A percentile compares a stretch with the other conserved stretches of the same genome.
Evolutionary conservation across 139 green algal species (phyloP).

Genomic region (Chlamydomonas incerta): DNA sequence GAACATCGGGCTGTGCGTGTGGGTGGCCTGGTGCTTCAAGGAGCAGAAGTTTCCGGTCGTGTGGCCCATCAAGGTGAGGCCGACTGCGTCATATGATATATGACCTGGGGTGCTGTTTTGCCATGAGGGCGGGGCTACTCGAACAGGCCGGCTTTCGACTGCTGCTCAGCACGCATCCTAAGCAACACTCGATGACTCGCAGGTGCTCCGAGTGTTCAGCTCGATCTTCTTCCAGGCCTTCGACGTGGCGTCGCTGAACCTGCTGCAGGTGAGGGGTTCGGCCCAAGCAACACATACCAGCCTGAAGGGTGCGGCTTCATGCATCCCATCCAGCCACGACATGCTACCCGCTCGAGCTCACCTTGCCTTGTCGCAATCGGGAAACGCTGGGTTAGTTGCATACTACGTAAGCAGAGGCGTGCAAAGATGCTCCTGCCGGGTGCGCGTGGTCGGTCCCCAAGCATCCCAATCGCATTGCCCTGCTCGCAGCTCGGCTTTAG

Average conservation of each 20-base stretch:
- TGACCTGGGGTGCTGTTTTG: no score
- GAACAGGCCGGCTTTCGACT: no score
- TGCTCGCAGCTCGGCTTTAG: conserved; percentile 1
- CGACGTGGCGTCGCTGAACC: conserved; percentile 49
- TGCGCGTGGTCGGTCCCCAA: no score
- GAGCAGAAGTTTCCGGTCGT: conserved; percentile 33
- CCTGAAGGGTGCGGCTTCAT: not conserved
- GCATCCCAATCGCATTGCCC: no score
- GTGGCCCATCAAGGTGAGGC: conserved; percentile 26
- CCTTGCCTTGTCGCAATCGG: not conserved
- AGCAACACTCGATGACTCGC: not conserved
- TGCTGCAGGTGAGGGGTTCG: conserved; percentile 34
- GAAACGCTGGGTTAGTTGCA: no score
- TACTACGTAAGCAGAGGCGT: no score
- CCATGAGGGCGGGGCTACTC: no score
- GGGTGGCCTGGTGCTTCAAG: conserved; percentile 9
- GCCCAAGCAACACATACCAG: not conserved
- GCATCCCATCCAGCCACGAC: not conserved
- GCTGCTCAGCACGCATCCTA: no score
- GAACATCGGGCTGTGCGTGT: conserved; percentile 15
- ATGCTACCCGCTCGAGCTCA: no score
- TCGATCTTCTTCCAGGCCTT: conserved; percentile 46
- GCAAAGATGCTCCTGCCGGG: no score
- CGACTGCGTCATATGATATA: no score
- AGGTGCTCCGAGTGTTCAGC: conserved; percentile 28